These are phyloP conservation scores for Clarireedia paspali DNA, from an alignment of 2,329 filamentous ascomycete genomes.

Conservation along the genomic window DNA sequence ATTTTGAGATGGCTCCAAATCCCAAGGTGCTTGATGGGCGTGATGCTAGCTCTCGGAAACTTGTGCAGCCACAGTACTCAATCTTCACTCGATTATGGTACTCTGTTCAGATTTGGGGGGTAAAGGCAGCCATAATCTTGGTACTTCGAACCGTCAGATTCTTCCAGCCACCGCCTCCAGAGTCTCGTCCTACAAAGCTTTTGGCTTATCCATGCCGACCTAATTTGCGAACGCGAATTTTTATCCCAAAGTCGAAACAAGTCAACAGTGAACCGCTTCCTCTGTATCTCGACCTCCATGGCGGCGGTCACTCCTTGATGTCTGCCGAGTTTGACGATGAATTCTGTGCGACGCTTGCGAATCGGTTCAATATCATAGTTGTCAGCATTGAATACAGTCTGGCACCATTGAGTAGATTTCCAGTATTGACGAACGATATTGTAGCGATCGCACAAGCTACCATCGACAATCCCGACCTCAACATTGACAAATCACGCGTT, in stretches of 20 bases:
- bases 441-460: conserved; percentile 36
- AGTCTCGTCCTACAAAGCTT: conserved; percentile 5
- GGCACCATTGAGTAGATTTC: conserved; percentile 38
- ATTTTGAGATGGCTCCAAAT: not conserved
- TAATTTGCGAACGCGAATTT: conserved; percentile 29
- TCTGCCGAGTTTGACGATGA: conserved; percentile 37
- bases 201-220: conserved; percentile 24
- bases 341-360: conserved; percentile 39
- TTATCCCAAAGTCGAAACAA: conserved; percentile 33
- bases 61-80: conserved; percentile 5
- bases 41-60: not conserved
- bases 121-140: conserved; percentile 5
- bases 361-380: conserved; percentile 35
- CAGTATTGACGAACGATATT: conserved; percentile 37
- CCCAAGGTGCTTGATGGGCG: not conserved
- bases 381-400: conserved; percentile 43
- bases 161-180: conserved; percentile 3
- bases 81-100: conserved; percentile 8
- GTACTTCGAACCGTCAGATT: conserved; percentile 5
- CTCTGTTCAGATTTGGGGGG: conserved; percentile 13
- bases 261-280: conserved; percentile 30
- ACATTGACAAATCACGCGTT: conserved; percentile 36
- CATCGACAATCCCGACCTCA: conserved; percentile 37
- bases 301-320: conserved; percentile 42
- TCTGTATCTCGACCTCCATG: conserved; percentile 43